Percentiles rank a stretch among this genome's conserved stretches.
Evolutionary conservation across 2,329 filamentous ascomycete species (phyloP).

Genomic region (Aspergillus awamori): DNA sequence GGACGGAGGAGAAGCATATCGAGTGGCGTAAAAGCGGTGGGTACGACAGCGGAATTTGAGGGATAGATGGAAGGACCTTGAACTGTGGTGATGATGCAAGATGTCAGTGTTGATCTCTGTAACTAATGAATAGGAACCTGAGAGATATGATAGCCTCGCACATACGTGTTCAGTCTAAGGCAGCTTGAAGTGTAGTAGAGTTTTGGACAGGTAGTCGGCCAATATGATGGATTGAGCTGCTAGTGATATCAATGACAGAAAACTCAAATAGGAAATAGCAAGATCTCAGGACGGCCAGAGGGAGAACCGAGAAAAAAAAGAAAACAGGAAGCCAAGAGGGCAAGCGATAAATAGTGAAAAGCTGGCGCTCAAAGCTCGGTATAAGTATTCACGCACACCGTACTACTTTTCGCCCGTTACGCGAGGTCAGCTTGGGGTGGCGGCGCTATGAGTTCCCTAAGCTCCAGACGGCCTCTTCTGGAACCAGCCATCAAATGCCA

Average conservation of each 20-base stretch:
- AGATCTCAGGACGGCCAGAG: not conserved
- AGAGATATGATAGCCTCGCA: not conserved
- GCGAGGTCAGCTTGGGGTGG: slow-evolving; percentile 23
- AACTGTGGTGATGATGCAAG: not conserved
- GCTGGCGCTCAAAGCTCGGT: slow-evolving; percentile 14
- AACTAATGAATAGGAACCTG: slow-evolving; percentile 3
- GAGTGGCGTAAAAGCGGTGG: slow-evolving; percentile 13
- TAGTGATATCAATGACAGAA: not conserved
- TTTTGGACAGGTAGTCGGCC: slow-evolving; percentile 2
- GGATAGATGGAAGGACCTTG: not conserved
- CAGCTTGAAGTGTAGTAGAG: not conserved
- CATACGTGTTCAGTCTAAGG: not conserved
- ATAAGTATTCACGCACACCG: slow-evolving; percentile 22
- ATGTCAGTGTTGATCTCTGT: slow-evolving; percentile 7
- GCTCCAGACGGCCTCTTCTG: slow-evolving; percentile 18
- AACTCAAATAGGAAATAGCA: slow-evolving; percentile 1
- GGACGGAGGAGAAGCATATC: slow-evolving; percentile 32
- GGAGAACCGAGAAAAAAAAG: not conserved
- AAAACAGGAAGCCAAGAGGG: slow-evolving; percentile 2
- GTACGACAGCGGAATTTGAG: not conserved
- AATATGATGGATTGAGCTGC: not conserved
- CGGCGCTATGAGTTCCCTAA: slow-evolving; percentile 25
- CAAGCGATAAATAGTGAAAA: slow-evolving; percentile 2
- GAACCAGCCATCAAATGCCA: slow-evolving; percentile 9
- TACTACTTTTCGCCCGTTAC: slow-evolving; percentile 18